These are phyloP conservation scores for Parathielavia hyrcaniae DNA, from an alignment of 495 filamentous ascomycete species.

Conservation along the genomic window DNA sequence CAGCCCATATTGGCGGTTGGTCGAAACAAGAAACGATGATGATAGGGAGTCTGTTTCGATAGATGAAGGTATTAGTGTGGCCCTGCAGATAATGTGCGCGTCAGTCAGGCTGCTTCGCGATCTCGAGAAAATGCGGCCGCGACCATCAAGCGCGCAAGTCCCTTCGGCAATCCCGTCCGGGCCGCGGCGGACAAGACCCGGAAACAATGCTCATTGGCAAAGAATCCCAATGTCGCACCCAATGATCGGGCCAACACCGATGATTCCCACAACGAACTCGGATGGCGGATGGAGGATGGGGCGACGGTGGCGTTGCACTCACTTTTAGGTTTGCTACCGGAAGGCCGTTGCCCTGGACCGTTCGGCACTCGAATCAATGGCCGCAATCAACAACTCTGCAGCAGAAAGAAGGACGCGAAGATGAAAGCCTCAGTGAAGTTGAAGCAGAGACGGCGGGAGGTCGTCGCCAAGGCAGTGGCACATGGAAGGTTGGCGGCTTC, in stretches of 20 bases:
- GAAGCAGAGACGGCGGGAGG: slow-evolving; percentile 11
- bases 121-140: not conserved
- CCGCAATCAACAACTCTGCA: not conserved
- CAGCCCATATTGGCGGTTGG: slow-evolving; percentile 82
- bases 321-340: slow-evolving; percentile 4
- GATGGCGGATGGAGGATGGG: not conserved
- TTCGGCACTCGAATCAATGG: slow-evolving; percentile 19
- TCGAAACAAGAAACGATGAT: slow-evolving; percentile 17
- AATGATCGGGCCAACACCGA: not conserved
- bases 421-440: slow-evolving; percentile 1
- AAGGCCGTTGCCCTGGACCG: not conserved
- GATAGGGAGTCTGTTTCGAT: slow-evolving; percentile 17
- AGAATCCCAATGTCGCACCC: not conserved
- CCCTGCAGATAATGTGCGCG: slow-evolving; percentile 6
- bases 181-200: not conserved
- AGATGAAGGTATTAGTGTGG: slow-evolving; percentile 16
- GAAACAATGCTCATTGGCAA: not conserved
- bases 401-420: slow-evolving; percentile 16
- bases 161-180: not conserved
- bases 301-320: slow-evolving; percentile 12
- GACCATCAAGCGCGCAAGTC: not conserved
- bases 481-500: slow-evolving; percentile 19
- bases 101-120: slow-evolving; percentile 10
- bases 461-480: slow-evolving; percentile 18
- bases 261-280: not conserved